Base-by-base conservation (phyloP, 202 grass and related monocot genomes). In the Schoenoplectus tabernaemontani region DNA sequence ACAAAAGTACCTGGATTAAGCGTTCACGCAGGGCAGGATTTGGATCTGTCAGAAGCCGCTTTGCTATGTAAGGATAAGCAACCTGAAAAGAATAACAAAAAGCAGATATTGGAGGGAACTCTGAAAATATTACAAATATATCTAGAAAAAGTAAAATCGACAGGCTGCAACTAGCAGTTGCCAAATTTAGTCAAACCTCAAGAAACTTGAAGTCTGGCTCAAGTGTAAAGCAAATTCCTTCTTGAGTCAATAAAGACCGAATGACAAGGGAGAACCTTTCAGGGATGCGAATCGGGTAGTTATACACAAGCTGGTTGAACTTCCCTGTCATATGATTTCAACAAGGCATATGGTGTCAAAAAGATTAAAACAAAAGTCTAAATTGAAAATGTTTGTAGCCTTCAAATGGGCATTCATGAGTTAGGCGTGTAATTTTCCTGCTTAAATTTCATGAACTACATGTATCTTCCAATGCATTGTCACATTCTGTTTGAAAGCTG, bases 181-280 rank as follows among this genome's bases (percentile, higher is more conserved):
- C 38, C 64, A 67, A 39, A 43, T n/a, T 47, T 85, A 62, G 51
- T 11, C 16, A n/a, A 80, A 89, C 95, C 95, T 98, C 95, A 81
- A 98, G 95, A 92, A 97, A 94, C 80, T 98, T 98, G 78, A 98
- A 98, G 82, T 98, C 86, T 9, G 87, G 95, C 80, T 97, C 57
- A 7, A 97, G 84, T 24, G 91, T 94, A 79, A 97, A 94, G 78
- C 95, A 97, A 79, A 97, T 97, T 83, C 95, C 91, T 92, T 97
- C 91, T 67, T 97, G 95, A 16, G 95, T 97, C 84, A 97, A 81
- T 75, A 98, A 92, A 57, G 95, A 98, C 60, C 95, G 89, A 83
- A 98, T 98, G 73, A 98, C 95, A 89, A 98, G 90, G 72, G 95
- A 95, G 85, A 98, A 98, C 81, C 95, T 90, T 85, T 95, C 95